Percentiles rank a stretch among this genome's conserved stretches.
phyloP scores from a whole-genome alignment of 805 yeast genomes.

The Suhomyces pyralidae region DNA sequence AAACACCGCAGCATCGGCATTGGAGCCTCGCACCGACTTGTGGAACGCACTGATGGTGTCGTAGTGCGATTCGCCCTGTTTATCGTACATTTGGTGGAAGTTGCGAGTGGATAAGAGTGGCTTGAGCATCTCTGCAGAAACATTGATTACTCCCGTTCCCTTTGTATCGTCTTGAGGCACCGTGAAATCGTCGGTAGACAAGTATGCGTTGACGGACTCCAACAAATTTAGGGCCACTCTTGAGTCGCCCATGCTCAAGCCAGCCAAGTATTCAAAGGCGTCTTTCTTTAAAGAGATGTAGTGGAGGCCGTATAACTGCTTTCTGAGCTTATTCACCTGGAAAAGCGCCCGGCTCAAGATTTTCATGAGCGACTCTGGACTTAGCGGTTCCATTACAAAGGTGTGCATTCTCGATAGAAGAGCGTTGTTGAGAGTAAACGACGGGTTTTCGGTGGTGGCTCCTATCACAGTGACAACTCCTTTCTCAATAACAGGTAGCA shows the following conservation, averaged over 20 bases:
- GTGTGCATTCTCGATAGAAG: conserved; percentile 44
- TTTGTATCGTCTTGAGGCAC: conserved; percentile 9
- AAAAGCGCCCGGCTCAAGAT: conserved; percentile 36
- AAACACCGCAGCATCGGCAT: conserved; percentile 85
- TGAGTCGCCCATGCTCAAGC: conserved; percentile 84
- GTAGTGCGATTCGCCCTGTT: conserved; percentile 88
- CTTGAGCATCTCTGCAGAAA: conserved; percentile 38
- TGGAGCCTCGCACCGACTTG: conserved; percentile 84
- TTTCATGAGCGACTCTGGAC: conserved; percentile 29
- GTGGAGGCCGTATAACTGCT: conserved; percentile 46
- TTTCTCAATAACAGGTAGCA: conserved; percentile 41
- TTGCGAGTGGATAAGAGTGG: conserved; percentile 43
- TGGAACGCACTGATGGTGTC: conserved; percentile 96
- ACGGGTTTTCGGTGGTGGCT: conserved; percentile 64
- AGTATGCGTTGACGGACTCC: conserved; percentile 66
- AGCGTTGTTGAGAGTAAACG: conserved; percentile 42
- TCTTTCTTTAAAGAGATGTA: conserved; percentile 52
- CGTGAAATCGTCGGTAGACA: conserved; percentile 30
- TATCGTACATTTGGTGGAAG: conserved; percentile 64
- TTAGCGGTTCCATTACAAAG: conserved; percentile 40
- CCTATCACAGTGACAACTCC: conserved; percentile 41
- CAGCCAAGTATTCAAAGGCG: conserved; percentile 65
- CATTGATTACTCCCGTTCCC: conserved; percentile 36
- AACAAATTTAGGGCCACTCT: conserved; percentile 76
- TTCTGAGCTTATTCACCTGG: conserved; percentile 58